Conservation (phyloP, 139 green algal genomes). For the Chlamydomonas schloesseri region DNA sequence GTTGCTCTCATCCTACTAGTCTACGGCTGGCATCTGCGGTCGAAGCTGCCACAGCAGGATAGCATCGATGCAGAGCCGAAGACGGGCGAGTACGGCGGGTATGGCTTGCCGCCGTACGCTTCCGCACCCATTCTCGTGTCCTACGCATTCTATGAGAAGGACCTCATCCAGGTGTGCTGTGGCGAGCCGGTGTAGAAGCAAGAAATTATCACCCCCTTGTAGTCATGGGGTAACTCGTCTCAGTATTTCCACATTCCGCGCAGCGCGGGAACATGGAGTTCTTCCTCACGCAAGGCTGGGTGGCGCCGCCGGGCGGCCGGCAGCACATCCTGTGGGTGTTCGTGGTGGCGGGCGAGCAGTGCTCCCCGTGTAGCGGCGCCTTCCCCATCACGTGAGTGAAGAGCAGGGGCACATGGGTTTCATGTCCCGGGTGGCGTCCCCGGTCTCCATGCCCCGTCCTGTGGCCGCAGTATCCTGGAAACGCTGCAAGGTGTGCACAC, state of each 20-base stretch:
- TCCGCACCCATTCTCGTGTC: conserved; percentile 67
- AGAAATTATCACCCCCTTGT: too few relatives aligned
- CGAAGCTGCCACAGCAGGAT: neutral
- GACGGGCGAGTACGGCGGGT: too few relatives aligned
- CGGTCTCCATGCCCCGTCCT: too few relatives aligned
- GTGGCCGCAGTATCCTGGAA: too few relatives aligned
- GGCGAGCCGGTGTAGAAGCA: too few relatives aligned
- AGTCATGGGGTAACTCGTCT: too few relatives aligned
- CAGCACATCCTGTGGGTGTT: conserved; percentile 52
- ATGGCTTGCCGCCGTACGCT: neutral
- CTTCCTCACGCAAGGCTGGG: conserved; percentile 71
- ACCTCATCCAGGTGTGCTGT: conserved; percentile 60
- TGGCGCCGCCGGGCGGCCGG: neutral
- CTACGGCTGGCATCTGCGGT: conserved; percentile 32
- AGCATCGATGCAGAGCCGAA: too few relatives aligned
- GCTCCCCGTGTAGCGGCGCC: conserved; percentile 67
- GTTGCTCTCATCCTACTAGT: neutral
- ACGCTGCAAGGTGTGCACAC: too few relatives aligned
- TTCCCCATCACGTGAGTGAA: conserved; percentile 54
- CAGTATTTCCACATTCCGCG: neutral
- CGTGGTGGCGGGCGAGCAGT: conserved; percentile 67
- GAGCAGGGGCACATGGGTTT: too few relatives aligned
- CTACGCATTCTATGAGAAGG: conserved; percentile 83
- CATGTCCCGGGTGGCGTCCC: too few relatives aligned
- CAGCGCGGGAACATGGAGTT: conserved; percentile 72